These are phyloP conservation scores for Trichoderma asperellum DNA, from an alignment of 2,329 filamentous ascomycete genomes.

Conservation along the genomic window DNA sequence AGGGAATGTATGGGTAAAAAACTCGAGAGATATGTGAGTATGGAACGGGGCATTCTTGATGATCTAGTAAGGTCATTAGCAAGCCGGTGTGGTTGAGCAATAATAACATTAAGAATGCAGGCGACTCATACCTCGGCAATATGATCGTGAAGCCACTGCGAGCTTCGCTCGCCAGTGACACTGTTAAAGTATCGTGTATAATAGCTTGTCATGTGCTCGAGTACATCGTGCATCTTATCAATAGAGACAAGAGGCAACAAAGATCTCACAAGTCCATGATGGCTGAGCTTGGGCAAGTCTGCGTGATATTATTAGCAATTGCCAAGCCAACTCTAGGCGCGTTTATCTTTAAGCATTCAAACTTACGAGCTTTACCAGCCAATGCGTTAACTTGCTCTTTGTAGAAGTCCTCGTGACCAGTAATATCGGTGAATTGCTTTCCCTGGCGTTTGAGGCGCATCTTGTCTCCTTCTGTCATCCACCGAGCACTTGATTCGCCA, in stretches of 20 bases:
- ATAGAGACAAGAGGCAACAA: slow-evolving; percentile 64
- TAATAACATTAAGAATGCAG: slow-evolving; percentile 55
- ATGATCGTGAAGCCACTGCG: slow-evolving; percentile 24
- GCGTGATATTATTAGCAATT: neutral
- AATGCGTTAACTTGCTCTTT: slow-evolving; percentile 32
- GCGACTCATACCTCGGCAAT: slow-evolving; percentile 36
- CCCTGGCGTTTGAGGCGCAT: slow-evolving; percentile 68
- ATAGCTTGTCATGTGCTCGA: slow-evolving; percentile 64
- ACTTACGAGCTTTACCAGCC: slow-evolving; percentile 41
- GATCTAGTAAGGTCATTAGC: slow-evolving; percentile 33
- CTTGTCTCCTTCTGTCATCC: slow-evolving; percentile 76
- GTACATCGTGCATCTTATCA: slow-evolving; percentile 65
- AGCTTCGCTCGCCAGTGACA: slow-evolving; percentile 24
- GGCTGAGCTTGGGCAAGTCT: slow-evolving; percentile 44
- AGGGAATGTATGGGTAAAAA: slow-evolving; percentile 69
- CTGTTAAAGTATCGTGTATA: slow-evolving; percentile 60
- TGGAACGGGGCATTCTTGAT: slow-evolving; percentile 42
- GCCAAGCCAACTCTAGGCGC: neutral
- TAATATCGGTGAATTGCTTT: slow-evolving; percentile 75
- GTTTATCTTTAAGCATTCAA: neutral
- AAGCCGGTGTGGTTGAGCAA: slow-evolving; percentile 46
- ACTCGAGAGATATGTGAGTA: slow-evolving; percentile 35
- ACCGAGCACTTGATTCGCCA: slow-evolving; percentile 63
- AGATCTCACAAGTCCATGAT: slow-evolving; percentile 59
- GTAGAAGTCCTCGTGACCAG: slow-evolving; percentile 60